These are phyloP conservation scores for Penicillium crustosum DNA, from an alignment of 2,329 filamentous ascomycete genomes.

Conservation along the genomic window DNA sequence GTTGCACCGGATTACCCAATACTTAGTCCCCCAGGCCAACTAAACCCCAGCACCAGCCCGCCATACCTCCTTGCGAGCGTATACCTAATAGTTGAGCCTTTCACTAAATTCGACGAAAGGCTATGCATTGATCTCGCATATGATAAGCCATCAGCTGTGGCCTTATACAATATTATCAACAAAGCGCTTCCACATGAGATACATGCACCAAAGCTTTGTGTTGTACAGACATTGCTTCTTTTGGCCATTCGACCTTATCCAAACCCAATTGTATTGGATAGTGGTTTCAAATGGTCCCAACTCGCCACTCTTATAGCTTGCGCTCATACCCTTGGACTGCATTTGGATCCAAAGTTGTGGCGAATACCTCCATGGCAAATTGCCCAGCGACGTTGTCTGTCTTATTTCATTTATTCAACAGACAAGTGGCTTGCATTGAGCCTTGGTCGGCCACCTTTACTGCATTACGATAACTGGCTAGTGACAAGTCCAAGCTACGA, in stretches of 20 bases:
- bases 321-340: constrained; percentile 1
- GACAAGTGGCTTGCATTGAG: constrained; percentile 7
- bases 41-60: too few species aligned
- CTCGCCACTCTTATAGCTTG: background rate
- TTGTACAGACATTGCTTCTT: constrained; percentile 4
- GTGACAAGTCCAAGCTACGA: background rate
- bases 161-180: background rate
- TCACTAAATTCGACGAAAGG: constrained; percentile 6
- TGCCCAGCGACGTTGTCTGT: background rate
- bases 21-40: too few species aligned
- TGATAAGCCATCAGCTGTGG: constrained; percentile 1
- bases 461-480: constrained; percentile 4
- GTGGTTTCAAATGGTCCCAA: constrained; percentile 2
- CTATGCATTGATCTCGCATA: constrained; percentile 7
- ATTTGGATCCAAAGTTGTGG: constrained; percentile 6
- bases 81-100: background rate
- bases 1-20: too few species aligned
- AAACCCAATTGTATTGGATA: constrained; percentile 5
- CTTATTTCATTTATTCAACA: constrained; percentile 4
- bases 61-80: too few species aligned
- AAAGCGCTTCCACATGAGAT: constrained; percentile 1
- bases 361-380: constrained; percentile 2
- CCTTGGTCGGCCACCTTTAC: constrained; percentile 4
- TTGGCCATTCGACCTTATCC: constrained; percentile 5
- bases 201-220: constrained; percentile 1